phyloP scores from a whole-genome alignment of 108 stramenopile species.

The Nitzschia putrida region DNA sequence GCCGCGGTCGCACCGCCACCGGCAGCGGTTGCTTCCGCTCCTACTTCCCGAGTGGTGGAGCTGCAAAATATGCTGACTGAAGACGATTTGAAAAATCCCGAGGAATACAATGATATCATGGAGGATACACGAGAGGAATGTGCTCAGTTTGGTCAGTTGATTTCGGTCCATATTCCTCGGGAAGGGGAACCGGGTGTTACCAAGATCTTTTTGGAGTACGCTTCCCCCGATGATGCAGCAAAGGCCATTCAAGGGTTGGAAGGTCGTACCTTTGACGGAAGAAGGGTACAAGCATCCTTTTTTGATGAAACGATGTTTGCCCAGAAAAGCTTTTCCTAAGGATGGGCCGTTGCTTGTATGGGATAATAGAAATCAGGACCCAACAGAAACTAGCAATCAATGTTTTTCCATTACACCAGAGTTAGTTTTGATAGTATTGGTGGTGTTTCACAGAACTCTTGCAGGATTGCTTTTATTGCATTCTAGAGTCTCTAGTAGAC shows the following conservation, averaged over 20 bases:
- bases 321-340: conserved; percentile 33
- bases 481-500: too few species aligned
- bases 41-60: conserved; percentile 76
- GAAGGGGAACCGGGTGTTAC: conserved; percentile 69
- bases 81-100: conserved; percentile 79
- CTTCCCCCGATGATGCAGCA: conserved; percentile 64
- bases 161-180: conserved; percentile 78
- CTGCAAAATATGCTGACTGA: conserved; percentile 89
- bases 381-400: too few species aligned
- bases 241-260: conserved; percentile 72
- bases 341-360: neutral
- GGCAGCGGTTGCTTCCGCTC: conserved; percentile 13
- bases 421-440: too few species aligned
- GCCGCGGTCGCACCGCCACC: conserved; percentile 26
- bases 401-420: too few species aligned
- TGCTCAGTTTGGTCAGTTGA: conserved; percentile 82
- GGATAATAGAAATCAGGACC: too few species aligned
- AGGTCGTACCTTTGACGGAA: conserved; percentile 86
- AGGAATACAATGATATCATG: conserved; percentile 85
- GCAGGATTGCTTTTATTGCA: too few species aligned
- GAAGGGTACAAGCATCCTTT: conserved; percentile 68
- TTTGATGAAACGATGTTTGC: conserved; percentile 80
- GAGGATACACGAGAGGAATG: conserved; percentile 95
- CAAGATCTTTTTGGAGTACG: conserved; percentile 85
- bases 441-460: too few species aligned